These are phyloP conservation scores for Aureobasidium melanogenum DNA, from an alignment of 2,329 filamentous ascomycete species.

Conservation along the genomic window DNA sequence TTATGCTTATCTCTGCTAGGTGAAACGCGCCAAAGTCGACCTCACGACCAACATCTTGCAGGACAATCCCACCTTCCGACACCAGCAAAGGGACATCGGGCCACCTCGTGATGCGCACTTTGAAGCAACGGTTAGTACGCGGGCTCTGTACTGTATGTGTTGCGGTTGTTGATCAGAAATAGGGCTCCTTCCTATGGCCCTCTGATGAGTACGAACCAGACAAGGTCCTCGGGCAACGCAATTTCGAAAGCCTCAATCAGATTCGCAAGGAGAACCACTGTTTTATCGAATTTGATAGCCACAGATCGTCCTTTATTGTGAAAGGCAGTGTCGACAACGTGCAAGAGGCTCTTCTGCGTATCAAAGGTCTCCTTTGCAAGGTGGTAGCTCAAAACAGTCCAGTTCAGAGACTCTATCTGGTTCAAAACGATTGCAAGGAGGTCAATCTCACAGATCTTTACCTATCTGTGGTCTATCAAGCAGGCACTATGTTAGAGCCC, in stretches of 20 bases:
- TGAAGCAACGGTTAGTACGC: background rate
- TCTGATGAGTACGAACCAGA: constrained; percentile 31
- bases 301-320: constrained; percentile 22
- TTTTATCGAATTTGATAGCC: constrained; percentile 31
- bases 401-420: constrained; percentile 20
- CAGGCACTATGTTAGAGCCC: constrained; percentile 13
- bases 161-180: background rate
- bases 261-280: constrained; percentile 33
- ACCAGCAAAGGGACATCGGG: background rate
- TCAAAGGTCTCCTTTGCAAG: constrained; percentile 29
- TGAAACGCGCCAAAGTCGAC: background rate
- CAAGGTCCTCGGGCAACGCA: constrained; percentile 30
- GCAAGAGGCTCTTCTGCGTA: constrained; percentile 25
- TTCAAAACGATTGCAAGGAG: constrained; percentile 14
- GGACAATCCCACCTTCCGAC: background rate
- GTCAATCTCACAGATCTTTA: background rate
- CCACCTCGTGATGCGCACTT: background rate
- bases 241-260: constrained; percentile 36
- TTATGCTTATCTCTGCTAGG: background rate
- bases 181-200: constrained; percentile 36
- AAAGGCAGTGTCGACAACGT: constrained; percentile 22
- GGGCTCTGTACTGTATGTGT: background rate
- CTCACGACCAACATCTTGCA: background rate
- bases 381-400: constrained; percentile 25
- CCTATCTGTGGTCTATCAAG: background rate